Base-by-base conservation (phyloP, 305 asterid genomes). In the Plantago lanceolata region DNA sequence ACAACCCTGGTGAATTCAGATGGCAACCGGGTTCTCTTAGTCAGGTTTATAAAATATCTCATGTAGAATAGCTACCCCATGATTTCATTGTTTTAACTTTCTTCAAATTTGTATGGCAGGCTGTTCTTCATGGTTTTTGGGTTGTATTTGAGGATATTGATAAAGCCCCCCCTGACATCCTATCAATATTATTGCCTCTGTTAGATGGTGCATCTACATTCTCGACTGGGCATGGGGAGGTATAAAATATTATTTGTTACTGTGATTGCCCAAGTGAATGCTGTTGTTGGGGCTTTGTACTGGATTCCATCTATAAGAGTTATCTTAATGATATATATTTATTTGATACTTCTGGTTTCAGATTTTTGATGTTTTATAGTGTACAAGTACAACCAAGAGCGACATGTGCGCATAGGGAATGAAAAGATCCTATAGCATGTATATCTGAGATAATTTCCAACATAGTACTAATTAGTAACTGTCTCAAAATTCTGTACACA, bases 1-100 rank as follows among this genome's bases (percentile, higher is more conserved):
- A 90, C 65, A 79, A 79, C 71, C 97, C 99, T 65, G 99, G 99
- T 45, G 99, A 94, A 80, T 94, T 94, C 85, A 83, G 85, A 81
- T 94, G 99, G 99, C 99, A 90, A 73, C 95, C 95, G 78, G 99
- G 97, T 73, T 86, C 96, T 70, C 97, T 94, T 61, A 82, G 96
- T 48, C 99, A 90, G 97, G 99, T 93, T 73, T 76, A 68, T 29
- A 60, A 61, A 55, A 28, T 43, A 28, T 15, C 70, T 61, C 54
- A 45, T 45, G 20, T 45, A 29, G 67, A 24, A 48, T 65, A 71
- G 57, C 43, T 64, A 51, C 63, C 59, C 43, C 58, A 19, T 61
- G 63, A 69, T 55, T 13, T 28, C 74, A 63, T 61, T 68, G 33
- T 69, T 73, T 54, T 69, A 64, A 53, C 63, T 20, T 70, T 37